Conservation (phyloP, 2,329 filamentous ascomycete species). For the Madurella fahalii region DNA sequence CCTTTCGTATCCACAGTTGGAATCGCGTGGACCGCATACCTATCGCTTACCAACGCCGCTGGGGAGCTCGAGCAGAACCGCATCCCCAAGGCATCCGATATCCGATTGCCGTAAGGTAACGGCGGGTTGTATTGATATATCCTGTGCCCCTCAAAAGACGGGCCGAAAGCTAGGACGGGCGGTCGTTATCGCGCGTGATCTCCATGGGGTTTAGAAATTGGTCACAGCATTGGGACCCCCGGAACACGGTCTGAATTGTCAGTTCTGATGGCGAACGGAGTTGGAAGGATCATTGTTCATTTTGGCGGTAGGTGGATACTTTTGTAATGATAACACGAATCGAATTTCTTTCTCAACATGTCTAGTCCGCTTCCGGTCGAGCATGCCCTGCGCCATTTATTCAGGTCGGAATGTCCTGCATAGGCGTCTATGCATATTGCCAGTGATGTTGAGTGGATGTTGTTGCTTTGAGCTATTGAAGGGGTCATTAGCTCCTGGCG, state of each 20-base stretch:
- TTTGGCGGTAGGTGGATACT: background rate
- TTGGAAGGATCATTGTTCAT: background rate
- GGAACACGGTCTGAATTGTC: background rate
- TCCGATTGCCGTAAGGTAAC: conserved; percentile 32
- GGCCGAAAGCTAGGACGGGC: too few species aligned
- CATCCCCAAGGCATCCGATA: conserved; percentile 28
- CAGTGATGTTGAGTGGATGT: too few species aligned
- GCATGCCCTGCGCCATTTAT: background rate
- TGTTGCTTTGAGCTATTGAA: too few species aligned
- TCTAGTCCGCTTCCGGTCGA: background rate
- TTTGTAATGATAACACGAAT: background rate
- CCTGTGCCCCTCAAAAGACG: too few species aligned
- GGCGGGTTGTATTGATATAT: background rate
- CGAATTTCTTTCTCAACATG: background rate
- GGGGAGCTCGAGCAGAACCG: conserved; percentile 55
- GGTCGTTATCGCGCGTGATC: background rate
- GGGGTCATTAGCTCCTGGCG: too few species aligned
- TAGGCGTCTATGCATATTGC: too few species aligned
- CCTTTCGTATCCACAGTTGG: conserved; percentile 93
- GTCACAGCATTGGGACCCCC: background rate
- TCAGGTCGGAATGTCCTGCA: too few species aligned
- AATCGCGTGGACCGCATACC: conserved; percentile 96
- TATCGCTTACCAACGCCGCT: conserved; percentile 84
- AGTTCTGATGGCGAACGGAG: conserved; percentile 8
- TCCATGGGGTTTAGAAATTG: background rate